Base-by-base conservation (phyloP, 169 alveolate species). In the Fabrea salina region DNA sequence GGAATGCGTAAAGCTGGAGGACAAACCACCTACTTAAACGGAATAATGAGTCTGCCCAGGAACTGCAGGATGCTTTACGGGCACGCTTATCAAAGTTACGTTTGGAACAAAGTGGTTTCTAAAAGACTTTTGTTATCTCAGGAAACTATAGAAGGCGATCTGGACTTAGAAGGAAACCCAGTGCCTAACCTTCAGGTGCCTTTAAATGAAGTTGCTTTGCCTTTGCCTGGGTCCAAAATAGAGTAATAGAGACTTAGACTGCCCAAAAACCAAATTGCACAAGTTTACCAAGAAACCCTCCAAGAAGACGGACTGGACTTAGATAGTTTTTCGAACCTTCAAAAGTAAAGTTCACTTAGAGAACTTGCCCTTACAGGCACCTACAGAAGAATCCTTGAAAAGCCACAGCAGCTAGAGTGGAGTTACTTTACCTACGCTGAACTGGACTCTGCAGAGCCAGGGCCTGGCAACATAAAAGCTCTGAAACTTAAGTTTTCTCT, bases 81-180 rank as follows among this genome's bases (percentile, higher is more conserved):
- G 33, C 91, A 86, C 74, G 83, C 91, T 22, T 86, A 86, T 77
- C 89, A 83, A 76, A 76, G 87, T 59, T 86, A 76, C 74, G 70
- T 86, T 50, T 86, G 91, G 88, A 86, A 86, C 59, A 47, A 70
- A 64, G 67, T 71, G 25, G 86, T 82, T 16, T 66, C 80, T 67
- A 70, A 78, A 61, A 72, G 89, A 64, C 32, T 84, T 44, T 16
- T 13, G 3, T n/a, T 61, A 13, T 33, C 51, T 11, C 11, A 37
- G 49, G 41, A 27, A 1, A 27, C 74, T 32, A 13, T 47, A n/a
- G n/a, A n/a, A n/a, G n/a, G n/a, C n/a, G n/a, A n/a, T n/a, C n/a
- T n/a, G n/a, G n/a, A n/a, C n/a, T n/a, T n/a, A n/a, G n/a, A n/a
- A n/a, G n/a, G n/a, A n/a, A n/a, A n/a, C 43, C 53, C 64, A 81